phyloP scores from a whole-genome alignment of 164 flowering plant genomes.

The Vitis amurensis region DNA sequence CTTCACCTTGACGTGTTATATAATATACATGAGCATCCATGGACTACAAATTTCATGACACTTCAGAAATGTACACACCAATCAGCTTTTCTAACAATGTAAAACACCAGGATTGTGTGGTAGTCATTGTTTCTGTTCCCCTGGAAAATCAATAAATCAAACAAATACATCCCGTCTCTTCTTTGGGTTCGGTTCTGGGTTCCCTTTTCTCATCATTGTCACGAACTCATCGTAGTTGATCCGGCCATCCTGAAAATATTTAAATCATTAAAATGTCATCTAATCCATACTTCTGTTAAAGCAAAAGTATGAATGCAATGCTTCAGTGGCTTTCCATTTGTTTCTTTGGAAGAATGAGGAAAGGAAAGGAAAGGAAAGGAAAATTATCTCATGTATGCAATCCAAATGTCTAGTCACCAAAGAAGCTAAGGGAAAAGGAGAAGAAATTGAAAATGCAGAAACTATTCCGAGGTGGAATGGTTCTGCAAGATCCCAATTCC shows the following conservation, averaged over 20 bases:
- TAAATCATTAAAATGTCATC: not conserved
- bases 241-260: slow-evolving; percentile 61
- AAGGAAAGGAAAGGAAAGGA: too few species aligned
- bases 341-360: too few species aligned
- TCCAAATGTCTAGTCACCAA: too few species aligned
- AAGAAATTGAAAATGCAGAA: too few species aligned
- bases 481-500: too few species aligned
- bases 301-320: too few species aligned
- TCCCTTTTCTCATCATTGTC: slow-evolving; percentile 92
- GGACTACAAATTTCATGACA: not conserved
- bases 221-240: slow-evolving; percentile 87
- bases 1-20: not conserved
- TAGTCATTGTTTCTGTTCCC: not conserved
- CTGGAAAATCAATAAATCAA: slow-evolving; percentile 1
- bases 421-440: too few species aligned
- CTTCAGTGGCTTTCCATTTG: too few species aligned
- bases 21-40: slow-evolving; percentile 1
- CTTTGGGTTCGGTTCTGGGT: slow-evolving; percentile 67
- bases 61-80: not conserved
- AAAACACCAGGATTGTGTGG: not conserved
- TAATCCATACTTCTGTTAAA: too few species aligned
- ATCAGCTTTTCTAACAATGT: not conserved
- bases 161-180: slow-evolving; percentile 60
- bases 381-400: too few species aligned
- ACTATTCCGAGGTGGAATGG: too few species aligned